phyloP scores from a whole-genome alignment of 2,329 filamentous ascomycete genomes.

The Xylariales sp. region DNA sequence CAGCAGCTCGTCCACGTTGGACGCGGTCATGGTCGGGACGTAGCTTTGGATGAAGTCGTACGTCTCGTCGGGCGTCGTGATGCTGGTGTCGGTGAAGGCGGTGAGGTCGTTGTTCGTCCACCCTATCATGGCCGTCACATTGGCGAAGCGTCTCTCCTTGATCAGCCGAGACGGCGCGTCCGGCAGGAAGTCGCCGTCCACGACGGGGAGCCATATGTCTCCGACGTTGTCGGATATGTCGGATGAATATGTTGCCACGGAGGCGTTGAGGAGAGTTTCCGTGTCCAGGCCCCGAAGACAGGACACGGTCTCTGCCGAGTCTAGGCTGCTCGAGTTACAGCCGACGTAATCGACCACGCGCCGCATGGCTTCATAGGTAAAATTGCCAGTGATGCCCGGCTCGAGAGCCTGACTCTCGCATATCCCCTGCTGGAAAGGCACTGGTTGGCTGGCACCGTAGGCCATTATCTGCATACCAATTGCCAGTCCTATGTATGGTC shows the following conservation, averaged over 20 bases:
- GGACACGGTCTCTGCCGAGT: constrained; percentile 37
- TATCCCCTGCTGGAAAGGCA: constrained; percentile 41
- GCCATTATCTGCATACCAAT: constrained; percentile 45
- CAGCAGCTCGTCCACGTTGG: constrained; percentile 35
- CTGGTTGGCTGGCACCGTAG: constrained; percentile 37
- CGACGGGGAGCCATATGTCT: constrained; percentile 45
- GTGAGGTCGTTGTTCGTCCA: constrained; percentile 42
- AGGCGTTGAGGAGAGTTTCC: constrained; percentile 36
- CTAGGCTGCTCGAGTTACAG: constrained; percentile 36
- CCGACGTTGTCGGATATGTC: constrained; percentile 34
- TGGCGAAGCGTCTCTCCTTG: constrained; percentile 34
- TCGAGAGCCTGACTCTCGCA: constrained; percentile 45
- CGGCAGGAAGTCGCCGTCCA: constrained; percentile 47
- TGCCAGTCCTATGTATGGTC: constrained; percentile 27
- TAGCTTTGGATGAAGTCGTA: constrained; percentile 34
- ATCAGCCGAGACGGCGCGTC: constrained; percentile 37
- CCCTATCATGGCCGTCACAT: constrained; percentile 35
- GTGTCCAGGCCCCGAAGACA: constrained; percentile 42
- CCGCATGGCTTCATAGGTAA: constrained; percentile 41
- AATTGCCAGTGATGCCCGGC: constrained; percentile 43
- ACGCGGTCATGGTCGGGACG: constrained; percentile 29
- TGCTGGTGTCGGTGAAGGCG: constrained; percentile 34
- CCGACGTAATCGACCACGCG: constrained; percentile 35
- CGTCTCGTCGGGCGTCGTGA: constrained; percentile 35
- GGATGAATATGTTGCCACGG: constrained; percentile 34